These are phyloP conservation scores for Acanthamoeba comandoni DNA, from an alignment of 208 protist species.

Conservation along the genomic window DNA sequence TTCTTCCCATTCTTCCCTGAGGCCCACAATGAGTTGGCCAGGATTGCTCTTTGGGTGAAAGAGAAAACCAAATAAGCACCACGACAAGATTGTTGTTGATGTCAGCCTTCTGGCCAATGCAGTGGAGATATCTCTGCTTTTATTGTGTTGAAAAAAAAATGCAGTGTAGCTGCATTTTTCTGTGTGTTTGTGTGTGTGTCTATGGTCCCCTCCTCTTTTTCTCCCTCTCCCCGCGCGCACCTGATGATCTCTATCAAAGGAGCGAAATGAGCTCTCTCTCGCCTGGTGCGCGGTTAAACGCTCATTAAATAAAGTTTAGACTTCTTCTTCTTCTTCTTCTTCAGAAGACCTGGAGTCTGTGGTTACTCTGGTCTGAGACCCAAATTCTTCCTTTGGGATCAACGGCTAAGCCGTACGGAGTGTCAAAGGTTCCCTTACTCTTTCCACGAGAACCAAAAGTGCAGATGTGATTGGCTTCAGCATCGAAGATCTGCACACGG, in stretches of 20 bases:
- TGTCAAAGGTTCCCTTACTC: conserved; percentile 4
- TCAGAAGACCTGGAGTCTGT: too few species aligned
- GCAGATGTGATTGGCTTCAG: not conserved
- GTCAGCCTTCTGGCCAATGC: not conserved
- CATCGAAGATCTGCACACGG: conserved; percentile 33
- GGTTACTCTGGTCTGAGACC: too few species aligned
- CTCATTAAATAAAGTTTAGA: too few species aligned
- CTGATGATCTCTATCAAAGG: too few species aligned
- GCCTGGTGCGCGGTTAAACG: too few species aligned
- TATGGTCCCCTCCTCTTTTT: not conserved
- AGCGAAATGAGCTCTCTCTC: too few species aligned
- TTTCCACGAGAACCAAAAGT: not conserved
- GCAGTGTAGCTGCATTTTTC: not conserved
- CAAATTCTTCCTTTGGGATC: not conserved
- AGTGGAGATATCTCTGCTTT: not conserved
- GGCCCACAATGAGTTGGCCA: not conserved
- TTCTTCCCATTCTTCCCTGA: conserved; percentile 45
- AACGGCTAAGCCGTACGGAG: not conserved
- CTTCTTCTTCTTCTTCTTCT: too few species aligned
- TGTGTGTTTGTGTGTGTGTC: not conserved
- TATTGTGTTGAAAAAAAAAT: not conserved
- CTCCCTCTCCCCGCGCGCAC: not conserved
- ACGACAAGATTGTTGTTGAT: not conserved
- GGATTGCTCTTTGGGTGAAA: conserved; percentile 26
- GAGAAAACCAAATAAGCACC: conserved; percentile 34